Evolutionary conservation across 352 stramenopile genomes (phyloP), one percentile per base, ranked within the genome.

Genomic region (Thalassiosira delicatula): DNA sequence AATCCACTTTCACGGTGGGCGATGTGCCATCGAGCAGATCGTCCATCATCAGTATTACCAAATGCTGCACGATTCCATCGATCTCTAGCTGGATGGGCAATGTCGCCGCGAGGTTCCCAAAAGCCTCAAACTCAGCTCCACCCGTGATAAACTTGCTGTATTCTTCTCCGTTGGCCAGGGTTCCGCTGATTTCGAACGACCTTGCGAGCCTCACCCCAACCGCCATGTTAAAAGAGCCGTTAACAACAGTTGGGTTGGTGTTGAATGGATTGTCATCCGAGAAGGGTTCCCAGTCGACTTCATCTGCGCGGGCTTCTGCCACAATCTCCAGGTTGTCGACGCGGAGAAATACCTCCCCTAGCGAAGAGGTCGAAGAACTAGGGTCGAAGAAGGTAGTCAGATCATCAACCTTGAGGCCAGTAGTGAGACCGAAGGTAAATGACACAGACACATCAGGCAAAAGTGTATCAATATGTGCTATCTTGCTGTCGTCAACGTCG

Each of bases 11-110:
- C 0, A 85, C 70, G 9, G 53, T 32, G 0, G 71, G 27, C 3
- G 44, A 23, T 25, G 46, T 3, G 2, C 8, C 37, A 70, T 81
- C 71, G 62, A 85, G 81, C 33, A 85, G 44, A 60, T 85, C 35
- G 19, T 76, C 44, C 21, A 81, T 70, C 29, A 85, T 70, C 37
- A 68, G 40, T n/a, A 81, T 66, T 7, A 9, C 37, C 33, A 81
- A 23, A 2, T 27, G 33, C 29, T 81, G 62, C 23, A 14, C 54
- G n/a, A 71, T 25, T 27, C 30, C 53, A 44, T 42, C 27, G 21
- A 81, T 42, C 14, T 23, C 70, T 51, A 61, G 42, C 11, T 2
- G 29, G 35, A 85, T 65, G 25, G 77, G 77, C 17, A 85, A 25
- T 21, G 25, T 60, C 1, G 70, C 63, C 17, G 14, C 17, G 5